Conservation (phyloP, 305 asterid genomes). For the Fraxinus sp. region DNA sequence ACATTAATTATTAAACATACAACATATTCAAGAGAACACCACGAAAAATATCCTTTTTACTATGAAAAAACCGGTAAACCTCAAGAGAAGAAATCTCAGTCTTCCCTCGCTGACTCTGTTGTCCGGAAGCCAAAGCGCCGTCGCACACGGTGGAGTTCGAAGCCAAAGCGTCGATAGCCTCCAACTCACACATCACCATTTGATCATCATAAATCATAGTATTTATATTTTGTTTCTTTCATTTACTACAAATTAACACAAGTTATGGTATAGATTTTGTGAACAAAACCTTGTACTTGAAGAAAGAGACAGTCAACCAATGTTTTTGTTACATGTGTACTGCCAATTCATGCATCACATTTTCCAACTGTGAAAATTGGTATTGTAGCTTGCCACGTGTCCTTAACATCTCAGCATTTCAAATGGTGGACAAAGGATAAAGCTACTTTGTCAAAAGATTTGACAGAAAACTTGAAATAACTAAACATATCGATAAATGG, state of each 20-base stretch:
- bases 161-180: conserved; percentile 51
- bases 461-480: too few species aligned
- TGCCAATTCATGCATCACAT: not conserved
- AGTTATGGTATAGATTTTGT: too few species aligned
- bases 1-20: not conserved
- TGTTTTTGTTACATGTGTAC: not conserved
- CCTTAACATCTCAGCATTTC: not conserved
- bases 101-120: not conserved
- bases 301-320: not conserved
- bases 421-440: too few species aligned
- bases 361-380: not conserved
- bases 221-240: not conserved
- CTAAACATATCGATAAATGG: too few species aligned
- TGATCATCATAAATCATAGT: not conserved
- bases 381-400: not conserved
- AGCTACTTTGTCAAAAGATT: too few species aligned
- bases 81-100: conserved; percentile 2
- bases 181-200: conserved; percentile 38
- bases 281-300: too few species aligned
- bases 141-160: conserved; percentile 9
- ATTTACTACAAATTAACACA: not conserved
- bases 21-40: not conserved
- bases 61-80: conserved; percentile 18
- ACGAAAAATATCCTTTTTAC: conserved; percentile 3
- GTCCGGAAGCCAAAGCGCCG: conserved; percentile 11